Percentiles rank a stretch among this genome's conserved stretches.
Conservation (phyloP, 2,329 filamentous ascomycete species). For the Epichloe amarillans region DNA sequence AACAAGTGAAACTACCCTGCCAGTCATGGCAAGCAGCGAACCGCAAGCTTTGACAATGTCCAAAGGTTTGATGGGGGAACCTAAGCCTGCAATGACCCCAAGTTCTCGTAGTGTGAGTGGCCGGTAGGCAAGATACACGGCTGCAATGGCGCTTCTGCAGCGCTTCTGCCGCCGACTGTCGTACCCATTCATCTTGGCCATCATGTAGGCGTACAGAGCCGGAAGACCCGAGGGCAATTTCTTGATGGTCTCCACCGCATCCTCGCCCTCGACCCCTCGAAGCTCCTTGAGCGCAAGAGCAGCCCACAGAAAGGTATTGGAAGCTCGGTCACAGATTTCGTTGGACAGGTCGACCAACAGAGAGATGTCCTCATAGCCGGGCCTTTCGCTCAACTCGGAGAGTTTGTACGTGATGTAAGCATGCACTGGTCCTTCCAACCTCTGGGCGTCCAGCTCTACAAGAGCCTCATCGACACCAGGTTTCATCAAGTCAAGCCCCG, state of each 20-base stretch:
- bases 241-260: slow-evolving; percentile 3
- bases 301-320: slow-evolving; percentile 11
- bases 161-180: not conserved
- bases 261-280: slow-evolving; percentile 4
- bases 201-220: slow-evolving; percentile 3
- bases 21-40: slow-evolving; percentile 21
- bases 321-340: slow-evolving; percentile 5
- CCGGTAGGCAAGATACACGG: slow-evolving; percentile 17
- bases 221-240: slow-evolving; percentile 4
- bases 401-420: slow-evolving; percentile 25
- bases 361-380: slow-evolving; percentile 3
- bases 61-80: slow-evolving; percentile 7
- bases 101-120: slow-evolving; percentile 24
- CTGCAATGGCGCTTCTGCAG: slow-evolving; percentile 5
- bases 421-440: slow-evolving; percentile 21
- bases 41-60: slow-evolving; percentile 21
- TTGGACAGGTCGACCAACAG: slow-evolving; percentile 4
- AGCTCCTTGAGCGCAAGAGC: slow-evolving; percentile 7
- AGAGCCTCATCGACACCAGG: slow-evolving; percentile 19
- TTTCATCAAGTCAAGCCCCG: slow-evolving; percentile 13
- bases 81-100: slow-evolving; percentile 10
- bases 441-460: slow-evolving; percentile 25
- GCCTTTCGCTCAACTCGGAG: not conserved
- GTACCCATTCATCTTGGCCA: slow-evolving; percentile 2
- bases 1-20: slow-evolving; percentile 21